Percentiles rank a stretch among this genome's conserved stretches.
Evolutionary conservation across 2,329 filamentous ascomycete species (phyloP).

Genomic region (Zarea fungicola): DNA sequence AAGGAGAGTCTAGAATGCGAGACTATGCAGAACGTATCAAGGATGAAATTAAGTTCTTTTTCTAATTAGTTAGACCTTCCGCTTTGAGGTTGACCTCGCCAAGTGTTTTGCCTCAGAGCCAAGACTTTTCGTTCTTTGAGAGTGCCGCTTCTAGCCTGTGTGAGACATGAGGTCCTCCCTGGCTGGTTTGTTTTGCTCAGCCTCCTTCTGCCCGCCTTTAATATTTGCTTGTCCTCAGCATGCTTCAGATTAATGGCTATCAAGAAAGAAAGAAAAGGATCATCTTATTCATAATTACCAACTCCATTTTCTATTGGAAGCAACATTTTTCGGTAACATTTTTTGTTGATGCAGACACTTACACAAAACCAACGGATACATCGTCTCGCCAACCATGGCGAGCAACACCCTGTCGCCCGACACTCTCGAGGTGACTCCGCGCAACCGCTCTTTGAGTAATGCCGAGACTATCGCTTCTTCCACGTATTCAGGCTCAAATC

Average conservation of each 20-base stretch:
- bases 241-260: neutral
- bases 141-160: neutral
- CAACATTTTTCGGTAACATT: neutral
- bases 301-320: neutral
- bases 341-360: neutral
- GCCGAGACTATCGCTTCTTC: slow-evolving; percentile 17
- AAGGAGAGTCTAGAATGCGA: neutral
- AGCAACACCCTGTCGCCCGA: slow-evolving; percentile 7
- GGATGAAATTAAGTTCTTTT: slow-evolving; percentile 9
- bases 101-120: slow-evolving; percentile 8
- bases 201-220: slow-evolving; percentile 7
- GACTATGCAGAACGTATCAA: neutral
- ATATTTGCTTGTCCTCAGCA: slow-evolving; percentile 5
- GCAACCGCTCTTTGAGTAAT: slow-evolving; percentile 16
- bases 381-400: slow-evolving; percentile 10
- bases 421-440: slow-evolving; percentile 9
- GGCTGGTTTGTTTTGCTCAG: slow-evolving; percentile 3
- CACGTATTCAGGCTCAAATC: slow-evolving; percentile 19
- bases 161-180: neutral
- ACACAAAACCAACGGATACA: neutral
- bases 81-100: slow-evolving; percentile 8
- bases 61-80: neutral
- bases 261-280: neutral
- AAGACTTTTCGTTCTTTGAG: slow-evolving; percentile 1
- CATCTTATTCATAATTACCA: neutral